Conservation (phyloP, 306 rosid genomes). For the Malus fusca region DNA sequence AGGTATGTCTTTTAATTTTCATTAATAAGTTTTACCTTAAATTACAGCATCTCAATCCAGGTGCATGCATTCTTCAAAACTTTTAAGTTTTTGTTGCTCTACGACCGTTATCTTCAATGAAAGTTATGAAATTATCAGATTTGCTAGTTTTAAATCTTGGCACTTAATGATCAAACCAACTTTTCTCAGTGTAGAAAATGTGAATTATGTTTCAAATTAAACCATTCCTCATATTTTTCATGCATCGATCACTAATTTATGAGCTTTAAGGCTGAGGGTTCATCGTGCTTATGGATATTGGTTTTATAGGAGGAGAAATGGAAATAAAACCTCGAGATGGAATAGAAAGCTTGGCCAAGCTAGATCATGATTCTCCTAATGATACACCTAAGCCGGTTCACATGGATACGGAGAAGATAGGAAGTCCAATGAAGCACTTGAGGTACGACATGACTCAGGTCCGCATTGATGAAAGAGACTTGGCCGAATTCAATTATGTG, state of each 20-base stretch:
- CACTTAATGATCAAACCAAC: background rate
- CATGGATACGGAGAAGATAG: conserved; percentile 2
- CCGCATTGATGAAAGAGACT: conserved; percentile 26
- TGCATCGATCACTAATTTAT: background rate
- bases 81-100: background rate
- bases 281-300: background rate
- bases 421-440: background rate
- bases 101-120: background rate
- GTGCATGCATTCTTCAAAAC: background rate
- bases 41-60: background rate
- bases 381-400: conserved; percentile 11
- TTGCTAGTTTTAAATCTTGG: background rate
- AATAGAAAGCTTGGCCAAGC: conserved; percentile 1
- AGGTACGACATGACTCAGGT: conserved; percentile 19
- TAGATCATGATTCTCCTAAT: conserved; percentile 13
- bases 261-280: background rate
- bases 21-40: background rate
- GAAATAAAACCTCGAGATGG: background rate
- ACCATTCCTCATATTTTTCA: background rate
- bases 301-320: background rate
- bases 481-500: conserved; percentile 58
- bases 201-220: background rate
- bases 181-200: background rate
- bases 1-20: conserved; percentile 16
- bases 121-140: background rate